Evolutionary conservation across 768 basidiomycete species (phyloP).

Genomic region (Podaxis sp.): DNA sequence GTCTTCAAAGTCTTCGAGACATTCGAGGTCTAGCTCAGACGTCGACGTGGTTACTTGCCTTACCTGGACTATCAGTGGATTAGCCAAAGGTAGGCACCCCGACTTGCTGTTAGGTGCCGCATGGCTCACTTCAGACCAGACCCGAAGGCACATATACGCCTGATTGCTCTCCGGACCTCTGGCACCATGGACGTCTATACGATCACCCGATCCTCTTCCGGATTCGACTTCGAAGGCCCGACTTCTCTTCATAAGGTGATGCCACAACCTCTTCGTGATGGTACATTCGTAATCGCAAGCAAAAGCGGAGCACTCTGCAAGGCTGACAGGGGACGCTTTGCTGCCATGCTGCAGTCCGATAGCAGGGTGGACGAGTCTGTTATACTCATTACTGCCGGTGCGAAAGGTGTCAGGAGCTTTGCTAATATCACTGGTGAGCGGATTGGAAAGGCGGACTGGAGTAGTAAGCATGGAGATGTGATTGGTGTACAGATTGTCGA

Average conservation of each 20-base stretch:
- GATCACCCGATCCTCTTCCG: constrained; percentile 33
- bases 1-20: constrained; percentile 29
- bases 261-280: constrained; percentile 42
- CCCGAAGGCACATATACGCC: constrained; percentile 46
- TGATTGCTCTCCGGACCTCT: constrained; percentile 58
- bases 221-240: constrained; percentile 36
- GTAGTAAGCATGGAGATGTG: constrained; percentile 47
- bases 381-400: constrained; percentile 50
- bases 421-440: constrained; percentile 64
- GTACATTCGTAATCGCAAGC: constrained; percentile 53
- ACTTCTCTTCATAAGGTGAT: constrained; percentile 37
- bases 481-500: constrained; percentile 54
- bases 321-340: constrained; percentile 44
- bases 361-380: constrained; percentile 22
- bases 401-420: constrained; percentile 55
- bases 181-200: constrained; percentile 63
- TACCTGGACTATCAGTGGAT: constrained; percentile 62
- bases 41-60: constrained; percentile 52
- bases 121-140: constrained; percentile 29
- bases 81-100: constrained; percentile 45
- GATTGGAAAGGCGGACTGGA: constrained; percentile 67
- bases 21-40: constrained; percentile 34
- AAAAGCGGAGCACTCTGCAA: constrained; percentile 45
- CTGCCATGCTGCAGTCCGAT: constrained; percentile 28
- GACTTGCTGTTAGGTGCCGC: not conserved